A percentile compares a stretch with the other conserved stretches of the same genome.
Conservation (phyloP, 176 grass and related monocot genomes). For the Avena eriantha region DNA sequence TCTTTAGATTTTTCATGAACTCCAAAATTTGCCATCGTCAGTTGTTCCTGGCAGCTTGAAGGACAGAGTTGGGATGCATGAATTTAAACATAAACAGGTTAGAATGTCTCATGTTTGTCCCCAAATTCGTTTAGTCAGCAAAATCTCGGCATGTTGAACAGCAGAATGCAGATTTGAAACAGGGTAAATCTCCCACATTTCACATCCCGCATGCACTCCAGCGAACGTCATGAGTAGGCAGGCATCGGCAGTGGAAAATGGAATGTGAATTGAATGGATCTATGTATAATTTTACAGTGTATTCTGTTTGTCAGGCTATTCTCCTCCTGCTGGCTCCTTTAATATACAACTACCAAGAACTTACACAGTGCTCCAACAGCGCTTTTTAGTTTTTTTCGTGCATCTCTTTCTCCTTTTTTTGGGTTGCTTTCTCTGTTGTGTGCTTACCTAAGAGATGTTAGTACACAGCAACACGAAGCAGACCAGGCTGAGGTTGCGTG, state of each 20-base stretch:
- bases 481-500: constrained; percentile 82
- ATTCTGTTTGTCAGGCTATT: constrained; percentile 80
- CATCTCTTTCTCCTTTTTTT: constrained; percentile 47
- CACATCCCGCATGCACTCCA: neutral
- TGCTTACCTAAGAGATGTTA: constrained; percentile 57
- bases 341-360: constrained; percentile 69
- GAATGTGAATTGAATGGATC: constrained; percentile 79
- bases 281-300: constrained; percentile 79
- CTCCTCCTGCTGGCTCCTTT: constrained; percentile 59
- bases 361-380: constrained; percentile 48
- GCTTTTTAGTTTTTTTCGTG: constrained; percentile 35
- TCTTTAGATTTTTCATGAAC: no score
- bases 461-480: constrained; percentile 80
- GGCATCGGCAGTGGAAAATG: neutral
- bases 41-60: neutral
- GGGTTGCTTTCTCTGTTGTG: constrained; percentile 16
- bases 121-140: neutral
- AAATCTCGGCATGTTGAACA: neutral
- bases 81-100: neutral
- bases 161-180: neutral
- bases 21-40: no score
- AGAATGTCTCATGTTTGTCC: neutral
- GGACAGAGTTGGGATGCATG: neutral
- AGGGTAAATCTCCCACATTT: neutral
- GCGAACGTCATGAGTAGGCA: neutral